phyloP scores from a whole-genome alignment of 345 rosid genomes.

The Eucalyptus polybractea region DNA sequence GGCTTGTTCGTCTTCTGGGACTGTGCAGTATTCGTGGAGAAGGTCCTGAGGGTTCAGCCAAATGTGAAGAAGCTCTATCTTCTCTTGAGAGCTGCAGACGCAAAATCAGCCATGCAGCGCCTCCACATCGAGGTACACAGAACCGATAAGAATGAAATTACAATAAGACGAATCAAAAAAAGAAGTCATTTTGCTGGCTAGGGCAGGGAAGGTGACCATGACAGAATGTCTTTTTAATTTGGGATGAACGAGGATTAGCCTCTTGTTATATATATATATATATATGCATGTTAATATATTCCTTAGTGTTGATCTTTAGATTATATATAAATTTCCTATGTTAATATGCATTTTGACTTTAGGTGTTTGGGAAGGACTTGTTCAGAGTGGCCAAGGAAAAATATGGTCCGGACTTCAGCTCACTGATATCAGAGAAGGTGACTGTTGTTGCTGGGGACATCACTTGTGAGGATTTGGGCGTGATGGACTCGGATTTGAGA shows the following conservation, averaged over 20 bases:
- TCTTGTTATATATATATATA: no score
- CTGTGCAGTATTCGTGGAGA: conserved; percentile 16
- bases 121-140: conserved; percentile 10
- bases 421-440: conserved; percentile 32
- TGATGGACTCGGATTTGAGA: conserved; percentile 15
- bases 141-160: background rate
- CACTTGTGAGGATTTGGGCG: conserved; percentile 29
- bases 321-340: background rate
- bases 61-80: conserved; percentile 17
- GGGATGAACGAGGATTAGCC: background rate
- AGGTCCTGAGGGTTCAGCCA: conserved; percentile 20
- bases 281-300: background rate
- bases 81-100: conserved; percentile 23
- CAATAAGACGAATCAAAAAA: background rate
- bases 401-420: conserved; percentile 15
- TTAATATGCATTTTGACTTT: background rate
- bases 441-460: conserved; percentile 42
- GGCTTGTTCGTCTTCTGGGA: background rate
- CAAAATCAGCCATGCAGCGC: conserved; percentile 7
- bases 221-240: background rate
- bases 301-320: background rate
- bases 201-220: background rate
- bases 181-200: background rate
- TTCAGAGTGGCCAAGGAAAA: conserved; percentile 36
- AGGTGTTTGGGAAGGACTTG: conserved; percentile 45